These are phyloP conservation scores for Bolboschoenoplectus hybrid DNA, from an alignment of 202 grass and related monocot genomes.

Conservation along the genomic window DNA sequence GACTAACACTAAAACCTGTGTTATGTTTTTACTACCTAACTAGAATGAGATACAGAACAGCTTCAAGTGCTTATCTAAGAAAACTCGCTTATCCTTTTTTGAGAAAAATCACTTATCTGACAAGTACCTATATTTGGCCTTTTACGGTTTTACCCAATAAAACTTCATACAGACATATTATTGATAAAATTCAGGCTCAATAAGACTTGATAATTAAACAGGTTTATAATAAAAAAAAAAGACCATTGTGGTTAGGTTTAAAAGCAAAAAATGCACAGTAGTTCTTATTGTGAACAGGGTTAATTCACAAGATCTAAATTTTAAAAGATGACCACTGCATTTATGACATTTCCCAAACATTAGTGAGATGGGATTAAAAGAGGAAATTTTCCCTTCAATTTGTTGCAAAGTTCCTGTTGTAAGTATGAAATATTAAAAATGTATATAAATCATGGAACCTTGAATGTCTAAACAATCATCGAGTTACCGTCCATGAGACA, in stretches of 20 bases:
- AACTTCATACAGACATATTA: not conserved
- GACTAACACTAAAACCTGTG: not conserved
- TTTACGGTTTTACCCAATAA: not conserved
- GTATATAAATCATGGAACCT: not conserved
- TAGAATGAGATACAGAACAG: not conserved
- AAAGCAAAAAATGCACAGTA: too few species aligned
- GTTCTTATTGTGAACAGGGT: not conserved
- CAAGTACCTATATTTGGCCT: not conserved
- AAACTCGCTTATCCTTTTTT: not conserved
- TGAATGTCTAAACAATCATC: not conserved
- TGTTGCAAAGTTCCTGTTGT: not conserved
- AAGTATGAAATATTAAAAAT: not conserved
- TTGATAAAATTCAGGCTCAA: slow-evolving; percentile 3
- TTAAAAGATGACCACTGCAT: not conserved
- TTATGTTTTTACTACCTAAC: not conserved
- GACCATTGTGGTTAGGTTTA: not conserved
- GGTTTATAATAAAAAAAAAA: not conserved
- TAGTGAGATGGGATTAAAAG: not conserved
- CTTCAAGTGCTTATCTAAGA: not conserved
- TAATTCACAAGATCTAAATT: too few species aligned
- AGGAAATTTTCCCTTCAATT: slow-evolving; percentile 13
- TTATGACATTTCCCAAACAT: not conserved
- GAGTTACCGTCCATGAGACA: not conserved
- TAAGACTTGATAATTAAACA: not conserved
- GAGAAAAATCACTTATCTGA: not conserved